Conservation (phyloP, 805 yeast genomes). For the Zygosaccharomyces lentus region DNA sequence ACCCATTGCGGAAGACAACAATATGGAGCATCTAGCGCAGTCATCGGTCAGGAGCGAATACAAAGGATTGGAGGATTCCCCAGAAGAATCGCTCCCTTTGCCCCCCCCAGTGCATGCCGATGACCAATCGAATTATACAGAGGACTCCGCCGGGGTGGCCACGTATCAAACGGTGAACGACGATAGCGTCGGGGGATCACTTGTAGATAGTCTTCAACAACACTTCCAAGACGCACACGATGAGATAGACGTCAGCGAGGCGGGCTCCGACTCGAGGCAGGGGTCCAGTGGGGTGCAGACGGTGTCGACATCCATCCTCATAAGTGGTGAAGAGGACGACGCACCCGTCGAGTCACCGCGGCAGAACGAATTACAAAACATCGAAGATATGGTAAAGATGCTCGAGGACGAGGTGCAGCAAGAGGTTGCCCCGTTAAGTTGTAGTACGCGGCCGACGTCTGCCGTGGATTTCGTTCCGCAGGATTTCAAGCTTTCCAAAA, state of each 20-base stretch:
- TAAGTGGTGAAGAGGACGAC: background rate
- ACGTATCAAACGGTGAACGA: conserved; percentile 1
- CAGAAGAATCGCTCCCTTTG: background rate
- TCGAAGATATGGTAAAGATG: background rate
- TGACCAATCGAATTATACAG: background rate
- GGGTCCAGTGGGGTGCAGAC: background rate
- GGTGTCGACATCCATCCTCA: background rate
- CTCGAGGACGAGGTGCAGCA: background rate
- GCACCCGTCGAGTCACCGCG: background rate
- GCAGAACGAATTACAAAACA: background rate
- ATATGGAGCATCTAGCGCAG: background rate
- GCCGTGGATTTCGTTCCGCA: background rate
- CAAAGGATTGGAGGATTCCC: background rate
- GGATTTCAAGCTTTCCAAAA: conserved; percentile 2
- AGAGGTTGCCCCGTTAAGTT: background rate
- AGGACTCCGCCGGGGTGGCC: background rate
- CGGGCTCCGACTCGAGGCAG: background rate
- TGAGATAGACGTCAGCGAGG: background rate
- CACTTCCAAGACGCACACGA: background rate
- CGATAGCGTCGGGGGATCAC: background rate
- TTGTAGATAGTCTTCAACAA: conserved; percentile 3
- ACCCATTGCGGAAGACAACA: background rate
- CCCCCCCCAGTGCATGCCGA: background rate
- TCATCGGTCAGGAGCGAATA: background rate
- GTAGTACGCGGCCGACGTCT: background rate